Base-by-base conservation (phyloP, 2,329 filamentous ascomycete species). In the Proliferodiscus dingleyae region DNA sequence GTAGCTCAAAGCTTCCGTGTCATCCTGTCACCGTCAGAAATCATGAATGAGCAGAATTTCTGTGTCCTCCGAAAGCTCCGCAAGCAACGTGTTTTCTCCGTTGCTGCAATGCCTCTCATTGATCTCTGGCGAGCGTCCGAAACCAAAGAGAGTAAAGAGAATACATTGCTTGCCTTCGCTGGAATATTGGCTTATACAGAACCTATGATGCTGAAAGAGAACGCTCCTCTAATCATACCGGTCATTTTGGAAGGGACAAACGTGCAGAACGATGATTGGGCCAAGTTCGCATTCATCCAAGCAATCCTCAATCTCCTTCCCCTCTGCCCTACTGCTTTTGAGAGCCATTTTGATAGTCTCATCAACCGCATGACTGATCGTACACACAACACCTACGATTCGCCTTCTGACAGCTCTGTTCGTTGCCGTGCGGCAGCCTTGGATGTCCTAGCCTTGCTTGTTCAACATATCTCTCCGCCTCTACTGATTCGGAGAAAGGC, bases 321-420 rank as follows among this genome's bases (percentile, higher is more conserved):
- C 6, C 37, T 49, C 7, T 43, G 45, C 16, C 51, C 57, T 3
- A 18, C 34, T 21, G 26, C 53, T 10, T 46, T 62, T 3, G 50
- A 59, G 37, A 51, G 52, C 13, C 50, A 64, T 45, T 45, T 62
- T 4, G 51, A 60, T 38, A 52, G 49, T 6, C 44, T 64, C 1
- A 58, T 64, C 19, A 55, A 52, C n/a, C 47, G 55, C 1, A 57
- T 64, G 54, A 55, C 54, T 1, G 54, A 56, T 45, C 54, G 59
- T 15, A 54, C 54, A 8, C 55, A 54, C 7, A 60, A 62, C n/a
- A 60, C 58, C 1, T 49, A 51, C n/a, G 50, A 52, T 22, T 50
- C 50, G n/a, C 60, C 59, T 1, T 58, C 56, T 2, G 58, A 58
- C 40, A 44, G 45, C 8, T 49, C 40, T n/a, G 44, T 54, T 5